Conservation (phyloP, 257 asterid genomes). For the Solanum pinnatisectum region DNA sequence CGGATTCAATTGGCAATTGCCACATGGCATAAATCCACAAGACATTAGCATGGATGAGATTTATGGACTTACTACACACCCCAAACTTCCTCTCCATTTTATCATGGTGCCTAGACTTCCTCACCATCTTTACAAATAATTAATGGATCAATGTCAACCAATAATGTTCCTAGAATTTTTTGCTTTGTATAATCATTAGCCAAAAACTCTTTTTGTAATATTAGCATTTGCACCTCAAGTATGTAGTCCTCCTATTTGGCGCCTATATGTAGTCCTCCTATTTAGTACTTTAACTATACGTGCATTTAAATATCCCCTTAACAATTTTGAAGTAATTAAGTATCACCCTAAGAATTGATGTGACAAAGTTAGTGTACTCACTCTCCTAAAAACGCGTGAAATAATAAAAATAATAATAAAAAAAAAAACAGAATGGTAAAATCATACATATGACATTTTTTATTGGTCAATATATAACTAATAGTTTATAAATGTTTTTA, state of each 20-base stretch:
- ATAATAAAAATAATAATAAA: no score
- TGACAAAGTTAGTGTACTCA: no score
- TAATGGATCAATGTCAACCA: not conserved
- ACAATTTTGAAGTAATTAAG: no score
- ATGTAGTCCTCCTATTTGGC: not conserved
- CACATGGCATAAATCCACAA: constrained; percentile 7
- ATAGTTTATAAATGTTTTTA: no score
- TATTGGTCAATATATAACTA: no score
- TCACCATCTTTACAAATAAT: not conserved
- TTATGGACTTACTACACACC: constrained; percentile 13
- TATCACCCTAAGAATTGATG: no score
- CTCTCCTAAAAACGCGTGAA: no score
- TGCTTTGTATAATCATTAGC: not conserved
- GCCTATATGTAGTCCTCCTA: not conserved
- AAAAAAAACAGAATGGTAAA: no score
- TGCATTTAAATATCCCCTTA: no score
- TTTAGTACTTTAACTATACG: no score
- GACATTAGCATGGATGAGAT: constrained; percentile 17
- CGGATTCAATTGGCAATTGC: constrained; percentile 16
- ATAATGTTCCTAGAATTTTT: not conserved
- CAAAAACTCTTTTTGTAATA: not conserved
- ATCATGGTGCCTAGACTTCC: constrained; percentile 18
- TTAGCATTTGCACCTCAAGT: not conserved
- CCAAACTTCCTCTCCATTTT: constrained; percentile 9
- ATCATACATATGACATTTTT: no score